These are phyloP conservation scores for Starmerella roubikii DNA, from an alignment of 805 yeast genomes.

Conservation along the genomic window DNA sequence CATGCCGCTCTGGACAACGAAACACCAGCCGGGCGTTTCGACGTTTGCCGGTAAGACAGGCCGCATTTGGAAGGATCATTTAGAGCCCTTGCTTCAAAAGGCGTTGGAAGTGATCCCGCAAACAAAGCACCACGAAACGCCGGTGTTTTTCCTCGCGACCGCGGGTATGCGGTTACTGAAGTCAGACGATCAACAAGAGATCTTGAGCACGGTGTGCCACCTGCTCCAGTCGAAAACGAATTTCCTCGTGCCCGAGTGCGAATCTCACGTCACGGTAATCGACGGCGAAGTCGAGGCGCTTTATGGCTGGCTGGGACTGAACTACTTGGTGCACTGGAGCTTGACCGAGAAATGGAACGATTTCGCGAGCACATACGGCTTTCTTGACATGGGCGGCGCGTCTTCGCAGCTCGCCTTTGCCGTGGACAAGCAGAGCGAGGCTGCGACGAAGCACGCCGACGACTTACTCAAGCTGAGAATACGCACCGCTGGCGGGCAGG, in stretches of 20 bases:
- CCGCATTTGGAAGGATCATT: conserved; percentile 58
- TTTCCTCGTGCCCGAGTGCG: conserved; percentile 47
- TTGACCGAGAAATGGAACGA: conserved; percentile 27
- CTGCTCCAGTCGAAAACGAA: conserved; percentile 39
- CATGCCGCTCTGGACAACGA: conserved; percentile 53
- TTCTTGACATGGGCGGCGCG: conserved; percentile 99
- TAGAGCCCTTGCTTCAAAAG: conserved; percentile 46
- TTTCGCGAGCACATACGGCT: conserved; percentile 46
- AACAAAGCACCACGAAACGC: conserved; percentile 49
- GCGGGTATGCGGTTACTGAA: conserved; percentile 89
- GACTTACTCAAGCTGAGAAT: conserved; percentile 55
- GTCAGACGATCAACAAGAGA: conserved; percentile 35
- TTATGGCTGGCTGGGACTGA: conserved; percentile 90
- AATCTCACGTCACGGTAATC: conserved; percentile 63
- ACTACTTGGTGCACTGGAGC: conserved; percentile 52
- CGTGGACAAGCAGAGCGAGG: conserved; percentile 37
- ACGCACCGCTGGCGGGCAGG: conserved; percentile 54
- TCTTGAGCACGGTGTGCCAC: conserved; percentile 50
- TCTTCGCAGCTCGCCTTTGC: conserved; percentile 92
- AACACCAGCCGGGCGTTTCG: conserved; percentile 77
- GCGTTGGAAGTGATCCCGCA: conserved; percentile 62
- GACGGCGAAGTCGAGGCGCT: conserved; percentile 93
- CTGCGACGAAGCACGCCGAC: conserved; percentile 33
- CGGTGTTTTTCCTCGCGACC: conserved; percentile 82
- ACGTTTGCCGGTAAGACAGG: conserved; percentile 41